Base-by-base conservation (phyloP, 2,329 filamentous ascomycete genomes). In the Hypoxylon sp. region DNA sequence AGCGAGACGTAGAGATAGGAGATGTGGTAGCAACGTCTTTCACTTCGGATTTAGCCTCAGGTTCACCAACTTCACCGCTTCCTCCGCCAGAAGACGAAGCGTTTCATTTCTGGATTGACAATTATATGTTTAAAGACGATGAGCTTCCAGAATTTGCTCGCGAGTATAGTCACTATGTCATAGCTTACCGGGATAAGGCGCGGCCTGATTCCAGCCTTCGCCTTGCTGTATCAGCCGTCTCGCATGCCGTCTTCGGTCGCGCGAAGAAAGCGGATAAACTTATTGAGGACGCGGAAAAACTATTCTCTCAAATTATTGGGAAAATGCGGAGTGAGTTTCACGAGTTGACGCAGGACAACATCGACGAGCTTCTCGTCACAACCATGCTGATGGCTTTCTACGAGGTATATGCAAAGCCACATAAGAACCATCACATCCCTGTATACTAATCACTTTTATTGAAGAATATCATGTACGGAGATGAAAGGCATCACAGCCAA, bases 331-430 rank as follows among this genome's bases (percentile, higher is more conserved):
- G 0, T 3, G 62, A 52, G 24, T 48, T 62, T 5, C 27, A 19
- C 6, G 47, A 60, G 19, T n/a, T 59, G 27, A 56, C 62, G 3
- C 58, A 52, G 21, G 51, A 59, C 2, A 65, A 65, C n/a, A 62
- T 65, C 21, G 57, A 65, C 47, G 58, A 66, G 27, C 55, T 66
- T 31, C 53, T 69, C 13, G 15, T 69, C 27, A 53, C 62, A 4
- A 55, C 62, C 11, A 69, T 66, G 58, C 55, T 66, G 19, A 55
- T 63, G 50, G 67, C 66, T 2, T 37, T 39, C 24, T 68, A 65
- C 32, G 54, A 68, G 56, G 66, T 68, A 59, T 31, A 60, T 19
- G 1, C 1, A n/a, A 32, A 51, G 17, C 6, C n/a, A 19, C 32
- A 5, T 13, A 39, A 1, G 3, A 51, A 31, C 5, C n/a, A 17